Evolutionary conservation across 2,329 filamentous ascomycete species (phyloP), one percentile per base, ranked within the genome.

Genomic region (Neophaeococcomyces mojaviensis): DNA sequence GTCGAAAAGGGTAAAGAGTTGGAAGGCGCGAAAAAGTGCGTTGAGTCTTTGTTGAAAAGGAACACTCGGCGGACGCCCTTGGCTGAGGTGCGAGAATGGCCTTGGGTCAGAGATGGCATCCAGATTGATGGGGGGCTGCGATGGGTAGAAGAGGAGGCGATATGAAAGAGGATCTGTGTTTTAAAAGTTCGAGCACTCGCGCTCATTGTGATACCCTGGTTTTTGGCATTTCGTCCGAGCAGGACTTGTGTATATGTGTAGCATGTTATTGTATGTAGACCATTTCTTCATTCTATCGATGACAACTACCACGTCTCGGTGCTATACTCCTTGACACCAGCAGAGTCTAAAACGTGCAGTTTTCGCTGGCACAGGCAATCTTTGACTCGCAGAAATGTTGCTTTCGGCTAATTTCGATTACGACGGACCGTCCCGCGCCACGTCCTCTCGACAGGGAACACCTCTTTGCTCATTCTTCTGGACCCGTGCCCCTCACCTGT

Each of bases 31-130:
- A 84, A 84, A 68, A 73, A 81, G 35, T 84, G 88, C 44, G 89
- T 94, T 0, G 89, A 96, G 61, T 86, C 82, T 0, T 67, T 97
- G 15, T 66, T 98, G 47, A 90, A 86, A 66, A 81, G 94, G 51
- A 86, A 86, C 2, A 80, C 86, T 38, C 86, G 81, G 48, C 77
- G 92, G 41, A 88, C 86, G 78, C 74, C 75, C 7, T 67, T 97
- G 48, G 77, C 82, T 39, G 82, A 86, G 55, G 82, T 96, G 32
- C 79, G 78, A 32, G 74, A 77, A 46, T 74, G 77, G 48, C 75
- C 79, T 13, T 98, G 89, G 88, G 86, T 97, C 2, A 73, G 70
- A 42, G 75, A 76, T 30, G 89, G 83, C 2, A 82, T 97, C 38
- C 61, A 74, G 50, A 77, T 94, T 2, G 76, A 84, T 13, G 73